Evolutionary conservation across 1,284 basidiomycete species (phyloP), one percentile per base, ranked within the genome.

Genomic region (Tylopilus sp.): DNA sequence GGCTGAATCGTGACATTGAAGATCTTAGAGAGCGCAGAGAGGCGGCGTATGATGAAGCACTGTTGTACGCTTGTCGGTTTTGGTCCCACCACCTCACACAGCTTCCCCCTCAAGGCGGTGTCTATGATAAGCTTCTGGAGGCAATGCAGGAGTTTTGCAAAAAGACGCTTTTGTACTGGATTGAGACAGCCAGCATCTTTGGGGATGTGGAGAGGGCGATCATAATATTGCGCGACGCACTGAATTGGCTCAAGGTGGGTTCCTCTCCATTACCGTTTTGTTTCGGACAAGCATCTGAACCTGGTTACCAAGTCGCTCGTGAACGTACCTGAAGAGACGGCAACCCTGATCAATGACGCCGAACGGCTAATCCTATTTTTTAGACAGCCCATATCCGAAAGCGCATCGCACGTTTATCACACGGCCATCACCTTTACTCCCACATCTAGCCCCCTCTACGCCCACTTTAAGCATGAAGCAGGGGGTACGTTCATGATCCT

Each of bases 11-110:
- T 56, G 71, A 68, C 19, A 38, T 72, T 22, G 47, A 56, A 19
- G 70, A 68, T 59, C 62, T 68, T 52, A 24, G 12, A 8, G 63
- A 59, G 9, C 60, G 63, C 12, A 53, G 64, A 16, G 33, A 51
- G 41, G 22, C n/a, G 4, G 63, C 52, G 6, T 66, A 62, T 36
- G 60, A 64, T 54, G 64, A 62, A 33, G 69, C 69, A 3, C 10
- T 66, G 22, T 18, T 60, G 5, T 72, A 72, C 32, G 68, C 69
- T 4, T 72, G 71, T 66, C 70, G 64, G 7, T 70, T 60, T 33
- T 72, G 71, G 70, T 57, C 60, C 26, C 41, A 62, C 24, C 70
- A 72, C 49, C 60, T 72, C 41, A 44, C 56, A 8, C 70, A 62
- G 13, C 62, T 70, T 4, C 70, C 68, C 38, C 29, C 22, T 29